Conservation (phyloP, 768 basidiomycete genomes). For the Auriscalpium vulgare region DNA sequence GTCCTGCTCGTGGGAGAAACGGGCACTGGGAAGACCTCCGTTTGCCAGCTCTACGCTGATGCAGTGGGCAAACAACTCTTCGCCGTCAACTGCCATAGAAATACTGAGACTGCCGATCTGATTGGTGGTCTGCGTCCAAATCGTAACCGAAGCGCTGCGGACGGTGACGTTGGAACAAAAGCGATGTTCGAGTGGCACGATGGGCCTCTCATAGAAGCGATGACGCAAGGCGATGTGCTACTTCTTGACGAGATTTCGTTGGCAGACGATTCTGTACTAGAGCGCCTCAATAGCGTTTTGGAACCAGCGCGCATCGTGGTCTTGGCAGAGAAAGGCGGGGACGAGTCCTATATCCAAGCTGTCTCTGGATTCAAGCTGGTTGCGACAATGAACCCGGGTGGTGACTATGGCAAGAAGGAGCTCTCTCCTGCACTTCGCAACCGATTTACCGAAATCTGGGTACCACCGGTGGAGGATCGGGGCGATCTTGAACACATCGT, state of each 20-base stretch:
- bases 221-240: constrained; percentile 79
- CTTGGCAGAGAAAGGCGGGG: constrained; percentile 87
- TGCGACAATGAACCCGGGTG: constrained; percentile 99
- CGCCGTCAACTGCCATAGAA: constrained; percentile 91
- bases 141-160: constrained; percentile 57
- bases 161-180: constrained; percentile 42
- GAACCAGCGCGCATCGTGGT: constrained; percentile 85
- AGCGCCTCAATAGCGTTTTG: constrained; percentile 94
- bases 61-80: constrained; percentile 52
- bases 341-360: constrained; percentile 60
- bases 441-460: constrained; percentile 99
- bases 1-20: constrained; percentile 95
- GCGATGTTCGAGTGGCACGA: constrained; percentile 96
- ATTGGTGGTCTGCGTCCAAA: constrained; percentile 89
- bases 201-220: constrained; percentile 91
- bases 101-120: constrained; percentile 95
- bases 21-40: constrained; percentile 94
- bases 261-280: constrained; percentile 96
- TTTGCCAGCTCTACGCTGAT: constrained; percentile 84
- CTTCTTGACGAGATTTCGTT: constrained; percentile 95
- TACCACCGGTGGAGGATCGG: constrained; percentile 71
- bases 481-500: constrained; percentile 76
- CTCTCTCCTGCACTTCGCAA: constrained; percentile 94
- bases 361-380: constrained; percentile 72
- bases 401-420: constrained; percentile 99